Conservation (phyloP, 2,329 filamentous ascomycete genomes). For the Pseudocercospora macadamiae region DNA sequence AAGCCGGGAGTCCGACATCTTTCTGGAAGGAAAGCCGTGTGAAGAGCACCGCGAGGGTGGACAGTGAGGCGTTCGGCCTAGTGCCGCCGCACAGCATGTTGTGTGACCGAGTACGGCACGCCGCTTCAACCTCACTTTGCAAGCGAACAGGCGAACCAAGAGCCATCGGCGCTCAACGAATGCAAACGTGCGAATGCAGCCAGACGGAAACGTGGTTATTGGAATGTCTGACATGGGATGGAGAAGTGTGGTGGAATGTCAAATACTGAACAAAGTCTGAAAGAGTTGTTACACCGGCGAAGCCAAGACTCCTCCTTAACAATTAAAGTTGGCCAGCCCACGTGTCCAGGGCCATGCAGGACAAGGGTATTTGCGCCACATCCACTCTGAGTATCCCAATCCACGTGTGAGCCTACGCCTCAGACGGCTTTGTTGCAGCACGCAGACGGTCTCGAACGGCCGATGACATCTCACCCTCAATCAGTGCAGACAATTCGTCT, state of each 20-base stretch:
- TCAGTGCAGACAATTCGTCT: conserved; percentile 23
- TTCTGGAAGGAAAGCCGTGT: background rate
- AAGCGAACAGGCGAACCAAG: background rate
- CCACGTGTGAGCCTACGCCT: conserved; percentile 12
- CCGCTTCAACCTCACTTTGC: background rate
- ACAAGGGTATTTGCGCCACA: background rate
- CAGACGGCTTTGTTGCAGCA: conserved; percentile 2
- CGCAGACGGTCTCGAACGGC: conserved; percentile 26
- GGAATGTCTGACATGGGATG: background rate
- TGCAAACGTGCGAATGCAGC: background rate
- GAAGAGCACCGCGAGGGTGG: background rate
- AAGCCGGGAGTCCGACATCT: background rate
- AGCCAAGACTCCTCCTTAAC: background rate
- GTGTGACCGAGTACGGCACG: background rate
- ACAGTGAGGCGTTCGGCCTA: background rate
- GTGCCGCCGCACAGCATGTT: background rate
- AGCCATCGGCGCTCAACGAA: background rate
- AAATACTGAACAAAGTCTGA: background rate
- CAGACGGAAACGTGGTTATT: background rate
- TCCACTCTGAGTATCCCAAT: background rate
- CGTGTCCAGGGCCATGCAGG: background rate
- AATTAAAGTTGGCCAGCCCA: background rate
- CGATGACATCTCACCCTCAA: conserved; percentile 28
- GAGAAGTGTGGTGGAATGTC: background rate
- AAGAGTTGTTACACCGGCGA: background rate